phyloP scores from a whole-genome alignment of 1,284 basidiomycete species.

The Phylloboletellus chloephorus region DNA sequence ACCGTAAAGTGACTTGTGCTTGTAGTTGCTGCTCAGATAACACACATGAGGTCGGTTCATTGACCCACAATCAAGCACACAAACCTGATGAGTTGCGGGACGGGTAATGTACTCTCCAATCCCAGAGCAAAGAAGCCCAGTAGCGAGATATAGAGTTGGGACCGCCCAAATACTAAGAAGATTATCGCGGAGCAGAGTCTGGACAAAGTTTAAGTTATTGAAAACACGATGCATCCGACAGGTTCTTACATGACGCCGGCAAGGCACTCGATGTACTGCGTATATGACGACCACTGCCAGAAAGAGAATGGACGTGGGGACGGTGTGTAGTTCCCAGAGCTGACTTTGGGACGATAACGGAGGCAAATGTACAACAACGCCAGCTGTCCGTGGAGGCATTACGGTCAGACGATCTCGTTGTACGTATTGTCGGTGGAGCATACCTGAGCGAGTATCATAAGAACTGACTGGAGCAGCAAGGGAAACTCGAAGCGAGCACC shows the following conservation, averaged over 20 bases:
- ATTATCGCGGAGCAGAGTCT: constrained; percentile 68
- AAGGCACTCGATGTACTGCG: constrained; percentile 77
- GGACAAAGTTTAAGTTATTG: constrained; percentile 15
- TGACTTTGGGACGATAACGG: constrained; percentile 53
- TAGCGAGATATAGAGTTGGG: constrained; percentile 54
- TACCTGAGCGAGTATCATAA: constrained; percentile 80
- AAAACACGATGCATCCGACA: constrained; percentile 8
- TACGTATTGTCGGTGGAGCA: constrained; percentile 19
- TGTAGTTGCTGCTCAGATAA: constrained; percentile 53
- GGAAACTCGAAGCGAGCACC: constrained; percentile 75
- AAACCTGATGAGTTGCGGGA: constrained; percentile 73
- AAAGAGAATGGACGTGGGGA: constrained; percentile 71
- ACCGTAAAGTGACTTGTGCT: constrained; percentile 73
- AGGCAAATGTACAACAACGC: constrained; percentile 77
- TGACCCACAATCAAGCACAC: constrained; percentile 20
- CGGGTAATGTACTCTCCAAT: constrained; percentile 76
- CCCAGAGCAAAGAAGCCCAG: constrained; percentile 78
- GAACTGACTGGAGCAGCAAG: constrained; percentile 68
- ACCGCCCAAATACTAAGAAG: constrained; percentile 70
- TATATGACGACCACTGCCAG: constrained; percentile 81
- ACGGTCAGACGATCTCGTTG: constrained; percentile 19
- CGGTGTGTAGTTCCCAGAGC: constrained; percentile 51
- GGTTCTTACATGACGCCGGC: constrained; percentile 63
- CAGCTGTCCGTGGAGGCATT: constrained; percentile 41
- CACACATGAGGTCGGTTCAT: constrained; percentile 16